Percentiles rank a stretch among this genome's conserved stretches.
phyloP scores from a whole-genome alignment of 1,284 basidiomycete species.

The Puccinia brachypodii region DNA sequence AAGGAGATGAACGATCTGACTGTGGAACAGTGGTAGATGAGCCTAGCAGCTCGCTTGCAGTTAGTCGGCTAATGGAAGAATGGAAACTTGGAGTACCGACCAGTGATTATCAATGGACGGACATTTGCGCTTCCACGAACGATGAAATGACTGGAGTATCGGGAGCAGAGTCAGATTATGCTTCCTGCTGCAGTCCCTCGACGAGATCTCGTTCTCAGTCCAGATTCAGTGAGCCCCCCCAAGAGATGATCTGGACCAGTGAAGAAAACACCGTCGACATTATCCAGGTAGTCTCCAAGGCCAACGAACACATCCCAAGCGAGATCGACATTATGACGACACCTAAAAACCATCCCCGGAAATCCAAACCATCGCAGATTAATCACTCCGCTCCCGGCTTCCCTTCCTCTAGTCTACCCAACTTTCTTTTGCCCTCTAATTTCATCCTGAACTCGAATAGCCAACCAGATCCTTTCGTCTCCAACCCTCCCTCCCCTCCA shows the following conservation, averaged over 20 bases:
- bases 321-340: neutral
- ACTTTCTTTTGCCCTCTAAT: neutral
- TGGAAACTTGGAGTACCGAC: constrained; percentile 28
- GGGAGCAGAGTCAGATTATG: neutral
- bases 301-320: neutral
- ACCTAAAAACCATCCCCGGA: neutral
- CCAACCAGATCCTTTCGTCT: neutral
- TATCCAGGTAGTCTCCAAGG: neutral
- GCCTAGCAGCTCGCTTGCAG: neutral
- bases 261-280: neutral
- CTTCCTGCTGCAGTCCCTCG: neutral
- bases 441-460: neutral
- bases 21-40: neutral
- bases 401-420: neutral
- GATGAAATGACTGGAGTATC: neutral
- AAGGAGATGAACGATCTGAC: neutral
- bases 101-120: constrained; percentile 30
- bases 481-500: neutral
- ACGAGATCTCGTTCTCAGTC: neutral
- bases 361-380: neutral
- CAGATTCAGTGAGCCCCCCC: neutral
- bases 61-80: constrained; percentile 16
- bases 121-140: neutral
- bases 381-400: neutral
- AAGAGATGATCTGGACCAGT: neutral